Evolutionary conservation across 257 asterid genomes (phyloP).

Genomic region (Coffea canephora): DNA sequence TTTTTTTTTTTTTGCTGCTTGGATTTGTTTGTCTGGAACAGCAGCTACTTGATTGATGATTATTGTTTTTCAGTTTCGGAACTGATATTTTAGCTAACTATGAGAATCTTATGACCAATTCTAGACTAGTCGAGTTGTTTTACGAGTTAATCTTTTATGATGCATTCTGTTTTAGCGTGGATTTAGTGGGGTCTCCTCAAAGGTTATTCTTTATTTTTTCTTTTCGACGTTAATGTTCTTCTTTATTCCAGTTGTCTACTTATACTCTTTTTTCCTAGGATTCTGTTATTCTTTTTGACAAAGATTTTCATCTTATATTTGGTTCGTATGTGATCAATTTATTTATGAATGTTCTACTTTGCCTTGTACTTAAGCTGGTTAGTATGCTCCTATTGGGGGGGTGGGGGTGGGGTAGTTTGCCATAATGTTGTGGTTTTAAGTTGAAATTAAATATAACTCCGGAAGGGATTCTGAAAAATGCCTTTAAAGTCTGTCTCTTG

Average conservation of each 20-base stretch:
- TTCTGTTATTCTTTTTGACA: neutral
- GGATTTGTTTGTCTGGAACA: neutral
- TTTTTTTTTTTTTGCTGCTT: neutral
- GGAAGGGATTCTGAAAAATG: too few species aligned
- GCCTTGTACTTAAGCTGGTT: neutral
- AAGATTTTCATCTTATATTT: neutral
- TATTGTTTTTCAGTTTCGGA: neutral
- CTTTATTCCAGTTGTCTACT: neutral
- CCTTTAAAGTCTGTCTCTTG: too few species aligned
- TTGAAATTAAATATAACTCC: too few species aligned
- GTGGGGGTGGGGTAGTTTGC: too few species aligned
- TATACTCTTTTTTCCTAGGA: neutral
- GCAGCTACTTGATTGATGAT: constrained; percentile 4
- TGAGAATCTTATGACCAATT: neutral
- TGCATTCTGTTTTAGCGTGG: constrained; percentile 21
- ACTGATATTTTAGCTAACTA: neutral
- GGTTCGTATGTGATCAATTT: constrained; percentile 4
- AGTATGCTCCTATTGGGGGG: too few species aligned
- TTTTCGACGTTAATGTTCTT: neutral
- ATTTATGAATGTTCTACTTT: neutral
- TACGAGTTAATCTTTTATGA: neutral
- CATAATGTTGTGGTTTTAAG: too few species aligned
- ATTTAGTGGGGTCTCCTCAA: constrained; percentile 24
- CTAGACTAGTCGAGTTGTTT: neutral
- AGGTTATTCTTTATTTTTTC: neutral